A percentile compares a stretch with the other conserved stretches of the same genome.
These are phyloP conservation scores for Boletus vermiculosoides DNA, from an alignment of 768 basidiomycete genomes.

Conservation along the genomic window DNA sequence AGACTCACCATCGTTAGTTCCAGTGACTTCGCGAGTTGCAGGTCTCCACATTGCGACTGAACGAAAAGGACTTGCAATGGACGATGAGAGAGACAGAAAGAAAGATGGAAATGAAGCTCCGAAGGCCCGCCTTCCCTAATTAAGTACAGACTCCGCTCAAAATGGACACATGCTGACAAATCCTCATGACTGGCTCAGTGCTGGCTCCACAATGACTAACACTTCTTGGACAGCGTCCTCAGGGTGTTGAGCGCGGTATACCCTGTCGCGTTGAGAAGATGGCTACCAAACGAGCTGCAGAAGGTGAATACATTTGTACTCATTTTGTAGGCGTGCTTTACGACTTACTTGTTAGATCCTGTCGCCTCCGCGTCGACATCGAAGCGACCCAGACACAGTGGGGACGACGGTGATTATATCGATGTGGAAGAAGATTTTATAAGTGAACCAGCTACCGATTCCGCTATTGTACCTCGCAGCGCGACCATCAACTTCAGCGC, in stretches of 20 bases:
- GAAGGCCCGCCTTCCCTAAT: slow-evolving; percentile 18
- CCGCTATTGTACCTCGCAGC: slow-evolving; percentile 56
- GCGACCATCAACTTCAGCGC: slow-evolving; percentile 89
- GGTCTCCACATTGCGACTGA: slow-evolving; percentile 76
- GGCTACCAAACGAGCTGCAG: slow-evolving; percentile 40
- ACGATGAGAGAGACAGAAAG: slow-evolving; percentile 17
- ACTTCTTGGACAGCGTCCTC: neutral
- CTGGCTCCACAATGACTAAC: slow-evolving; percentile 6
- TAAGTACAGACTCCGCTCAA: slow-evolving; percentile 36
- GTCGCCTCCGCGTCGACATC: slow-evolving; percentile 27
- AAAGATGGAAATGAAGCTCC: slow-evolving; percentile 36
- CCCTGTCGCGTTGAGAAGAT: slow-evolving; percentile 18
- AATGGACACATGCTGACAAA: slow-evolving; percentile 31
- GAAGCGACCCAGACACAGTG: slow-evolving; percentile 44
- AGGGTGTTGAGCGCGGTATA: neutral
- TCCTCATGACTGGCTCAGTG: neutral
- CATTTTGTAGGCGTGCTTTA: neutral
- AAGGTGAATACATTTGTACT: slow-evolving; percentile 34
- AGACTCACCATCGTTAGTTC: slow-evolving; percentile 84
- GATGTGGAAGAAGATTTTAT: slow-evolving; percentile 56
- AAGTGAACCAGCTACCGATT: slow-evolving; percentile 33
- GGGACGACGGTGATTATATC: slow-evolving; percentile 56
- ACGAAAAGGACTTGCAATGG: slow-evolving; percentile 29
- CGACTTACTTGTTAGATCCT: slow-evolving; percentile 16
- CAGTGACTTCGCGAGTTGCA: slow-evolving; percentile 85